Conservation (phyloP, 2,329 filamentous ascomycete genomes). For the Arachnomyces sp. region DNA sequence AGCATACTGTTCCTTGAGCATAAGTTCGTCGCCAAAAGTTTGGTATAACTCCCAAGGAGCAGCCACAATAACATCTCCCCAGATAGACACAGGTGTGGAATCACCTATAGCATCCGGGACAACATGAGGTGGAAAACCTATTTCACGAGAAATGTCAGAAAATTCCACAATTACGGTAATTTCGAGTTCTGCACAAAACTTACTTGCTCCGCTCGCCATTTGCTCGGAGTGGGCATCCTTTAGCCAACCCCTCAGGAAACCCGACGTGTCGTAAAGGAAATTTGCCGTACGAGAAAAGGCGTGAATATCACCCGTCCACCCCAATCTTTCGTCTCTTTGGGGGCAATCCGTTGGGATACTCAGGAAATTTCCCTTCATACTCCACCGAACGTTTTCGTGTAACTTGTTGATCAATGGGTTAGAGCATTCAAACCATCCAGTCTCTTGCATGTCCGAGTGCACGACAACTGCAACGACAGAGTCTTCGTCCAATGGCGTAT, state of each 20-base stretch:
- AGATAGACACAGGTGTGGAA: slow-evolving; percentile 23
- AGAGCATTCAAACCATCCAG: slow-evolving; percentile 47
- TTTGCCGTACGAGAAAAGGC: slow-evolving; percentile 46
- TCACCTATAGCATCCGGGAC: slow-evolving; percentile 21
- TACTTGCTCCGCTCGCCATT: slow-evolving; percentile 7
- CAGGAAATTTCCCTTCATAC: slow-evolving; percentile 53
- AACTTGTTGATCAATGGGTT: slow-evolving; percentile 47
- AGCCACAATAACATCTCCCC: slow-evolving; percentile 33
- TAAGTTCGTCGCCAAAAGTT: slow-evolving; percentile 25
- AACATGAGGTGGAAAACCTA: slow-evolving; percentile 24
- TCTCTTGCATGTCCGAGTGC: slow-evolving; percentile 47
- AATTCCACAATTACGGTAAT: no score
- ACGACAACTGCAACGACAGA: slow-evolving; percentile 35
- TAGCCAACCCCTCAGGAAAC: slow-evolving; percentile 46
- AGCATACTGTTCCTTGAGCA: slow-evolving; percentile 29
- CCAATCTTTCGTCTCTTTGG: slow-evolving; percentile 48
- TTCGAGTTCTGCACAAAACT: slow-evolving; percentile 2
- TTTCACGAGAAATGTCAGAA: no score
- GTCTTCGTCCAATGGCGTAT: slow-evolving; percentile 7
- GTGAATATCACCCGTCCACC: slow-evolving; percentile 48
- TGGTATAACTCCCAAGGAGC: slow-evolving; percentile 30
- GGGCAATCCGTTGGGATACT: slow-evolving; percentile 53
- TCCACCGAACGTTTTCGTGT: slow-evolving; percentile 49
- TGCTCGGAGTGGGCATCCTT: slow-evolving; percentile 39
- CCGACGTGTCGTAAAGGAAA: slow-evolving; percentile 48